phyloP scores from a whole-genome alignment of 495 filamentous ascomycete species.

The Penicillium coffeae region DNA sequence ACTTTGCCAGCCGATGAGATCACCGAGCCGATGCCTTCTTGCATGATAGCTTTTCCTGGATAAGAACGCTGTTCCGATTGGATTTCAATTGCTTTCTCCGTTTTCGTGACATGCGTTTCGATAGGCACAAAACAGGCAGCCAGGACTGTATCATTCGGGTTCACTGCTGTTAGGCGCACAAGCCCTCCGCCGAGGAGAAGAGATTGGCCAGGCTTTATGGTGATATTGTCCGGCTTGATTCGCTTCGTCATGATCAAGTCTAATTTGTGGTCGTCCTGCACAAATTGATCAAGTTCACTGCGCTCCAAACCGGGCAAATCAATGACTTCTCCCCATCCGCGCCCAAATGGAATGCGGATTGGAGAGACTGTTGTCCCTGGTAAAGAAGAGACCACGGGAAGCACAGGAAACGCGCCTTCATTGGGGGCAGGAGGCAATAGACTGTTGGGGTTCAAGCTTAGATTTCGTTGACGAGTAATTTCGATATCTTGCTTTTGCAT shows the following conservation, averaged over 20 bases:
- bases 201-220: slow-evolving; percentile 73
- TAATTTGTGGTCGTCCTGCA: slow-evolving; percentile 57
- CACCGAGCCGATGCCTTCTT: slow-evolving; percentile 50
- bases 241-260: slow-evolving; percentile 74
- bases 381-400: slow-evolving; percentile 79
- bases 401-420: slow-evolving; percentile 69
- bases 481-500: slow-evolving; percentile 20
- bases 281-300: slow-evolving; percentile 62
- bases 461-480: slow-evolving; percentile 11
- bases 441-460: slow-evolving; percentile 24
- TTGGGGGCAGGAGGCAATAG: slow-evolving; percentile 71
- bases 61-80: slow-evolving; percentile 54
- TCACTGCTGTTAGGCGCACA: slow-evolving; percentile 78
- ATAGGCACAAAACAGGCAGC: slow-evolving; percentile 78
- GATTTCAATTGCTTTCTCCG: slow-evolving; percentile 67
- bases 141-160: slow-evolving; percentile 58
- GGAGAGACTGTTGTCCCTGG: slow-evolving; percentile 94
- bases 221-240: slow-evolving; percentile 60
- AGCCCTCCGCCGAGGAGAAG: slow-evolving; percentile 81
- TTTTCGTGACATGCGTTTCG: slow-evolving; percentile 67
- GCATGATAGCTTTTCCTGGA: slow-evolving; percentile 55
- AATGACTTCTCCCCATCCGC: slow-evolving; percentile 84
- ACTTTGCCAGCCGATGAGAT: slow-evolving; percentile 69
- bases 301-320: slow-evolving; percentile 86
- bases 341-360: slow-evolving; percentile 83